Base-by-base conservation (phyloP, 1,139 yeast species). In the Arxiozyma telluris region DNA sequence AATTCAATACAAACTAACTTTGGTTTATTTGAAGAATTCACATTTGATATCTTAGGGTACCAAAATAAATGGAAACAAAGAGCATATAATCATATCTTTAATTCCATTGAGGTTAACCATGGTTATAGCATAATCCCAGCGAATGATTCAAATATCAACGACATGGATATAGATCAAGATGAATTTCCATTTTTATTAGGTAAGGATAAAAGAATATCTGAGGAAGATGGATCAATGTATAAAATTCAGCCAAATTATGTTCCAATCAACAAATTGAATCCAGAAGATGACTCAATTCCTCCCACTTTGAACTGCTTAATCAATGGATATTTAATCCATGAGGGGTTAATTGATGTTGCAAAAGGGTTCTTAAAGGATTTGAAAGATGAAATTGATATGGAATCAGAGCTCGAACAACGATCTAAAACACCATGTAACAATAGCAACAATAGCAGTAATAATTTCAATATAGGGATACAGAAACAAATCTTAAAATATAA, bases 341-440 rank as follows among this genome's bases (percentile, higher is more conserved):
- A 83, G 61, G 96, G 96, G 0, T 83, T 80, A 63, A 74, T 80
- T 53, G 84, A 84, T 49, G 81, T 90, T 0, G 81, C 84, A 11
- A 77, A 77, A 54, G 82, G 88, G 0, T 83, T 89, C 61, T 71
- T 78, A 30, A 67, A 71, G 27, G 88, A 80, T 57, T 67, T 82
- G 45, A 60, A 61, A 43, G 63, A 61, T 17, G 66, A 66, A 42
- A 63, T 61, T 23, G 34, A 55, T 8, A 38, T 18, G 3, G 66
- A 64, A 21, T 3, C 21, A 12, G 38, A 12, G 15, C 21, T 34
- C 4, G 11, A 34, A 15, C 5, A 34, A 15, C 17, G 12, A 12
- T 34, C n/a, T 34, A 8, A 34, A 15, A 34, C 39, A 34, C 12
- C n/a, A 15, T 34, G n/a, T 34, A 34, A 34, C 22, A 27, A 6